phyloP scores from a whole-genome alignment of 2,329 filamentous ascomycete species.

The Lecanicillium sp. region DNA sequence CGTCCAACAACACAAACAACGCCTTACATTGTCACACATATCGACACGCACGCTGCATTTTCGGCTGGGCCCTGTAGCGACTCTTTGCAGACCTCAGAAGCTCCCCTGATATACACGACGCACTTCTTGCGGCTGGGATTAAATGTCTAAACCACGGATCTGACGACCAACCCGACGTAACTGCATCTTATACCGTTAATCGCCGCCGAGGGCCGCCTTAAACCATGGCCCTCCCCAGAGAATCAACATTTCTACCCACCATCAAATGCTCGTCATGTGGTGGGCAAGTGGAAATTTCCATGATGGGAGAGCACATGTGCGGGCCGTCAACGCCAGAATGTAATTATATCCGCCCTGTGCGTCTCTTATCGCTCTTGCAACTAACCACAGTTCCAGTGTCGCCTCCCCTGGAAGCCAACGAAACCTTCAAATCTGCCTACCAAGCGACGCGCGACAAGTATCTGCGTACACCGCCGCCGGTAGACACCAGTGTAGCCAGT shows the following conservation, averaged over 20 bases:
- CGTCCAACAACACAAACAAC: too few relatives aligned
- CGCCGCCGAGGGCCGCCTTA: too few relatives aligned
- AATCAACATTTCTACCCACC: conserved; percentile 66
- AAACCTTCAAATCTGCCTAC: conserved; percentile 18
- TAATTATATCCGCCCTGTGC: conserved; percentile 16
- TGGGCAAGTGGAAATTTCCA: conserved; percentile 69
- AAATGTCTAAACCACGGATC: too few relatives aligned
- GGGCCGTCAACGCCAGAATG: conserved; percentile 37
- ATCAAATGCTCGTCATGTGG: conserved; percentile 85
- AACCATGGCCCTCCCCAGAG: conserved; percentile 46
- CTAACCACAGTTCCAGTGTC: conserved; percentile 20
- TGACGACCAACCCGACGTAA: too few relatives aligned
- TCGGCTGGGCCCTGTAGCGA: too few relatives aligned
- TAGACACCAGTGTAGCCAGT: conserved; percentile 49
- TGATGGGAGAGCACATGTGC: conserved; percentile 83
- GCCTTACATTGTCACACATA: too few relatives aligned
- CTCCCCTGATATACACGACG: too few relatives aligned
- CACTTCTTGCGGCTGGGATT: too few relatives aligned
- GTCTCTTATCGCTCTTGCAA: background rate
- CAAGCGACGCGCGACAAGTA: conserved; percentile 25
- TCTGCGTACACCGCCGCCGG: conserved; percentile 33
- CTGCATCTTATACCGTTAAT: too few relatives aligned
- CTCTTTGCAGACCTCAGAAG: too few relatives aligned
- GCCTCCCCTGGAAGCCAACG: conserved; percentile 26
- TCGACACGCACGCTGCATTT: too few relatives aligned